Evolutionary conservation across 2,329 filamentous ascomycete species (phyloP), one percentile per base, ranked within the genome.

Genomic region (Davidsoniella australis): DNA sequence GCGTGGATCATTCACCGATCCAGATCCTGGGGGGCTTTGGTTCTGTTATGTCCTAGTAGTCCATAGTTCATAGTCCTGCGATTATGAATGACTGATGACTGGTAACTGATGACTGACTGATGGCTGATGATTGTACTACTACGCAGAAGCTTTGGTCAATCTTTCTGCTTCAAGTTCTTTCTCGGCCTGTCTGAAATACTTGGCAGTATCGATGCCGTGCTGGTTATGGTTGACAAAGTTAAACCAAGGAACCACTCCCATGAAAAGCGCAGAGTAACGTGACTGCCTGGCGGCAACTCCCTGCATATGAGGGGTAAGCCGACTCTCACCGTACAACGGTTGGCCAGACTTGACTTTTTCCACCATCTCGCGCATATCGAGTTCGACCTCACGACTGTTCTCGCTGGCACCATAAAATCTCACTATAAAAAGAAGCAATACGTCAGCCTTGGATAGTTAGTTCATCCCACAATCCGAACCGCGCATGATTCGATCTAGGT

Each of bases 301-400:
- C 68, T 98, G 91, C 72, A 95, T 82, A 67, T 95, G 85, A 55
- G 88, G 80, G 51, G 81, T 82, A 59, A 95, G 68, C 48, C 69
- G 68, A 59, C 80, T 85, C 59, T 75, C 76, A 60, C 91, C 91
- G 66, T 98, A 98, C 45, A 96, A 71, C 36, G 91, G 75, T 70
- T 94, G 76, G 56, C 89, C 89, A 53, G 75, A 77, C 76, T 96
- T 98, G 63, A 96, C 88, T 68, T 89, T 93, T 64, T 80, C 76
- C 37, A 95, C 88, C 91, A 98, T 98, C 68, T 98, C 91, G 56
- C 78, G 76, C 88, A 96, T 96, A 63, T 98, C 91, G 81, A 94
- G 81, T 56, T 94, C 83, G 51, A 91, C 71, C 66, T 98, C 91
- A 59, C 91, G 80, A 49, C 80, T 69, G 68, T 98, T 98, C 67